phyloP scores from a whole-genome alignment of 345 rosid genomes.

The Clarkia xantiana region DNA sequence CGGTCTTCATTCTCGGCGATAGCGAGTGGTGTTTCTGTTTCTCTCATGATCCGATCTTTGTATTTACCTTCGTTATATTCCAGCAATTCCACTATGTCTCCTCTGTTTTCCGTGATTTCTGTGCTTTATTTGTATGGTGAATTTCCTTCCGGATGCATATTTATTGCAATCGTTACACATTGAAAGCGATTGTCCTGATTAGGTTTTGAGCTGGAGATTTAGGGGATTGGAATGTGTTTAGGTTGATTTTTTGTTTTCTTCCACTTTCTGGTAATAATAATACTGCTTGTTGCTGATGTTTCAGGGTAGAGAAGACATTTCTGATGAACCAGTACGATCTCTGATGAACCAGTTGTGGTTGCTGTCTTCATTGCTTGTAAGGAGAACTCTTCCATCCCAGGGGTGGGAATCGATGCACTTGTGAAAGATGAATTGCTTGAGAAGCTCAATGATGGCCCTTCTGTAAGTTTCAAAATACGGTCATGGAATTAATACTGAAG shows the following conservation, averaged over 20 bases:
- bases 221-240: neutral
- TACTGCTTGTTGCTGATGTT: constrained; percentile 1
- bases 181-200: neutral
- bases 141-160: neutral
- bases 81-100: neutral
- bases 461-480: too few species aligned
- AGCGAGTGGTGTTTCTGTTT: constrained; percentile 9
- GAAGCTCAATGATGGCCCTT: too few species aligned
- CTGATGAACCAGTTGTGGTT: too few species aligned
- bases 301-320: constrained; percentile 16
- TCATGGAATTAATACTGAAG: too few species aligned
- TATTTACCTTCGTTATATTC: neutral
- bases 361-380: too few species aligned
- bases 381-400: too few species aligned
- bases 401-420: too few species aligned
- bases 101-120: neutral
- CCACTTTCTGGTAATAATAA: neutral
- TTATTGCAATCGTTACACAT: neutral
- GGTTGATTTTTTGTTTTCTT: neutral
- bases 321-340: constrained; percentile 16
- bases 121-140: neutral
- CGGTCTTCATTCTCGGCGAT: constrained; percentile 13
- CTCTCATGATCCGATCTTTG: neutral
- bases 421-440: too few species aligned
- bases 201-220: too few species aligned